A percentile compares a stretch with the other conserved stretches of the same genome.
Evolutionary conservation across 2,329 filamentous ascomycete genomes (phyloP).

Genomic region (Chaetoscypha palmicola): DNA sequence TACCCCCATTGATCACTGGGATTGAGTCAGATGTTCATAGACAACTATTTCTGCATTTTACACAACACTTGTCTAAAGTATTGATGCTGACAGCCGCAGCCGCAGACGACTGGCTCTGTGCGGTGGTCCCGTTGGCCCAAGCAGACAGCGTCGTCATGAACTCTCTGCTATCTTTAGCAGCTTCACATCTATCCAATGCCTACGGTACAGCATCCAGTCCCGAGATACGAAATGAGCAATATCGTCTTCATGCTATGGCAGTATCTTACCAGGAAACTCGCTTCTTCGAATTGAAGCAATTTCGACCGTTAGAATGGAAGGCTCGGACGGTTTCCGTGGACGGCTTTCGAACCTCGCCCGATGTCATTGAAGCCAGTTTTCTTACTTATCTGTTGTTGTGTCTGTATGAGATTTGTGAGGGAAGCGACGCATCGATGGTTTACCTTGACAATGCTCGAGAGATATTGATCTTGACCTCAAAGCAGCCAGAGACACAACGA

Average conservation of each 20-base stretch:
- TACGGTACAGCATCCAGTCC: neutral
- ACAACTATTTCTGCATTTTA: slow-evolving; percentile 20
- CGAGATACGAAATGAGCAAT: slow-evolving; percentile 9
- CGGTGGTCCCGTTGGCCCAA: slow-evolving; percentile 18
- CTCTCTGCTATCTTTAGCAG: slow-evolving; percentile 17
- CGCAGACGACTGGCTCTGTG: slow-evolving; percentile 14
- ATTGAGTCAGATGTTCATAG: slow-evolving; percentile 15
- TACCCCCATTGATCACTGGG: slow-evolving; percentile 15
- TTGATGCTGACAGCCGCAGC: slow-evolving; percentile 10
- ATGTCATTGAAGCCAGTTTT: slow-evolving; percentile 9
- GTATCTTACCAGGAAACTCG: slow-evolving; percentile 5
- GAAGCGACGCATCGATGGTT: slow-evolving; percentile 10
- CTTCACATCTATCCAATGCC: slow-evolving; percentile 10
- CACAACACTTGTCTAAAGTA: slow-evolving; percentile 10
- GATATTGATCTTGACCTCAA: slow-evolving; percentile 8
- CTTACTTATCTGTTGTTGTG: slow-evolving; percentile 16
- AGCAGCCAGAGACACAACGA: neutral
- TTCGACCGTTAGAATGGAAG: neutral
- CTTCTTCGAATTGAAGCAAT: neutral
- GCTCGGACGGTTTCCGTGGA: neutral
- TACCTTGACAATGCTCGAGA: slow-evolving; percentile 17
- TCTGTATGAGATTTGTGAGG: slow-evolving; percentile 20
- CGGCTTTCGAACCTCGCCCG: neutral
- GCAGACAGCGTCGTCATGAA: slow-evolving; percentile 16
- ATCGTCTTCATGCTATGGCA: slow-evolving; percentile 13